Evolutionary conservation across 768 basidiomycete species (phyloP).

Genomic region (Amyloporia xantha): DNA sequence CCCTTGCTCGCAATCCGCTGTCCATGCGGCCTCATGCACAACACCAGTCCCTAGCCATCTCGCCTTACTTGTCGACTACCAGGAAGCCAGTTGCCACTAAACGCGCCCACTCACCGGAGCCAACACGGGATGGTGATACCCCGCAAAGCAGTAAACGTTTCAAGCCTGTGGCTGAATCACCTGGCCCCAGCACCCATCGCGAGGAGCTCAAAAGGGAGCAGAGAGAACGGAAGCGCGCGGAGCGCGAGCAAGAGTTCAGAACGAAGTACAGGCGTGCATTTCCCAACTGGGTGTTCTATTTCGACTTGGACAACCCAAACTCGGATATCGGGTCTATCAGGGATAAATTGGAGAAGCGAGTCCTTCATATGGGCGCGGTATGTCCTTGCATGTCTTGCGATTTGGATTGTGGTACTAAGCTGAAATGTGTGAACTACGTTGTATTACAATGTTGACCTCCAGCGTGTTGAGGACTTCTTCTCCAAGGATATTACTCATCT

Average conservation of each 20-base stretch:
- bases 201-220: slow-evolving; percentile 37
- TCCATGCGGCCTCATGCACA: slow-evolving; percentile 31
- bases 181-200: slow-evolving; percentile 14
- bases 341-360: slow-evolving; percentile 43
- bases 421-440: not conserved
- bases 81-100: slow-evolving; percentile 31
- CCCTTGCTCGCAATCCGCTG: slow-evolving; percentile 43
- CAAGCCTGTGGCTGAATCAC: slow-evolving; percentile 24
- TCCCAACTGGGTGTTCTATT: slow-evolving; percentile 78
- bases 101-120: slow-evolving; percentile 48
- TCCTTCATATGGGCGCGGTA: slow-evolving; percentile 73
- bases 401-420: slow-evolving; percentile 1
- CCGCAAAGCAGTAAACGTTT: slow-evolving; percentile 36
- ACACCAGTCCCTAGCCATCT: slow-evolving; percentile 26
- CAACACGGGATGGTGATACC: slow-evolving; percentile 24
- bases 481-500: slow-evolving; percentile 83
- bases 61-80: slow-evolving; percentile 23
- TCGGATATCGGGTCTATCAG: slow-evolving; percentile 31
- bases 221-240: slow-evolving; percentile 38
- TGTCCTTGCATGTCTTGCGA: slow-evolving; percentile 28
- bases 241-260: slow-evolving; percentile 67
- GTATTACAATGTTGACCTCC: not conserved
- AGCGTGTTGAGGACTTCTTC: slow-evolving; percentile 89
- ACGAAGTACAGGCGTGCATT: slow-evolving; percentile 83
- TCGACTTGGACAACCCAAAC: slow-evolving; percentile 56